phyloP scores from a whole-genome alignment of 441 rosid genomes.

The Jatropha multifida region DNA sequence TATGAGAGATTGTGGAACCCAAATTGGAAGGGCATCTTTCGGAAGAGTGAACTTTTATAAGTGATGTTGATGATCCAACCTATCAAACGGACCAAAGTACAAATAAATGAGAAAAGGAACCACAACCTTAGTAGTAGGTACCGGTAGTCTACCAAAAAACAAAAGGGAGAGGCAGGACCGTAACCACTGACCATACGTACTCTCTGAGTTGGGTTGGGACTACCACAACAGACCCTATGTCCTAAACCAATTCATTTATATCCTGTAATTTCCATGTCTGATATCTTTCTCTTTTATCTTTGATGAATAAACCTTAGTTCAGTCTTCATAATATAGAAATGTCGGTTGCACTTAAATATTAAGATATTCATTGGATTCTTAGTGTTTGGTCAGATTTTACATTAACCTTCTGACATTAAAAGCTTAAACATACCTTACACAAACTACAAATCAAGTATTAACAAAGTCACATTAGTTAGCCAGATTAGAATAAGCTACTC shows the following conservation, averaged over 20 bases:
- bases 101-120: no score
- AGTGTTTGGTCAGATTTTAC: not conserved
- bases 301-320: not conserved
- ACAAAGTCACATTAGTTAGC: conserved; percentile 17
- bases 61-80: not conserved
- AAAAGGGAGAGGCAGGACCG: not conserved
- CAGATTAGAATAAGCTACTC: conserved; percentile 18
- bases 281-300: not conserved
- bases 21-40: not conserved
- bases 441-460: not conserved
- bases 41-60: not conserved
- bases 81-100: no score
- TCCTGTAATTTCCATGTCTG: not conserved
- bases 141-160: no score
- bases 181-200: not conserved
- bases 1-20: not conserved
- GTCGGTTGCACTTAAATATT: not conserved
- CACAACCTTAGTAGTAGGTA: no score
- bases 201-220: not conserved
- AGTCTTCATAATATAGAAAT: not conserved
- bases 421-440: not conserved
- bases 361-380: not conserved
- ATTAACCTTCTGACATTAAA: not conserved
- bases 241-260: not conserved
- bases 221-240: conserved; percentile 12